Conservation (phyloP, 805 yeast species). For the Barnettozyma sucrosica region DNA sequence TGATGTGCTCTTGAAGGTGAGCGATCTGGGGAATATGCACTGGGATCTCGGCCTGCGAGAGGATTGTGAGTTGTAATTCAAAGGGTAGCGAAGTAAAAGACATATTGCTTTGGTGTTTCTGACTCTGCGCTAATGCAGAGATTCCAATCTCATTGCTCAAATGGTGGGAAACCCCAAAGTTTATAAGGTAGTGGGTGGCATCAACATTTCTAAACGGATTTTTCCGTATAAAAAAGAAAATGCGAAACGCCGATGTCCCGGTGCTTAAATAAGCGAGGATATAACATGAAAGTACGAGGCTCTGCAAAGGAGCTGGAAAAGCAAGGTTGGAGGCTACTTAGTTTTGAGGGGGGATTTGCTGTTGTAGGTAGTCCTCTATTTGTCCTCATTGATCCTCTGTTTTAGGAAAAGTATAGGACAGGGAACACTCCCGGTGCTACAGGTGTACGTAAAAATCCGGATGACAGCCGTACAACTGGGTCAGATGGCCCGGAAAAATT, state of each 20-base stretch:
- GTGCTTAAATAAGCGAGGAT: not conserved
- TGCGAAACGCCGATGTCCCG: not conserved
- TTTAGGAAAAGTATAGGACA: no score
- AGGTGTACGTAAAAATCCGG: not conserved
- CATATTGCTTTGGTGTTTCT: not conserved
- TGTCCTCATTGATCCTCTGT: not conserved
- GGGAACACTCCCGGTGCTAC: not conserved
- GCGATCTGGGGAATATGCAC: not conserved
- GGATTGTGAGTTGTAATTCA: constrained; percentile 12
- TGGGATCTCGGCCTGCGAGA: constrained; percentile 8
- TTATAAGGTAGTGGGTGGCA: not conserved
- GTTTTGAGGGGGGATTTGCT: no score
- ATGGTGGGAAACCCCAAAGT: not conserved
- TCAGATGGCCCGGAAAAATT: not conserved
- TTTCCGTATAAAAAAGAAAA: not conserved
- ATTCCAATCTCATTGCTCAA: not conserved
- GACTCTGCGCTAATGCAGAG: not conserved
- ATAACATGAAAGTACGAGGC: not conserved
- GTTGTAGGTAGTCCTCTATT: no score
- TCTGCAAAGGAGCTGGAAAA: not conserved
- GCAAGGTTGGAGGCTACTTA: no score
- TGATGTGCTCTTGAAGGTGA: constrained; percentile 3
- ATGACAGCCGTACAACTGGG: not conserved
- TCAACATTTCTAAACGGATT: not conserved
- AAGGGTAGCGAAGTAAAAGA: constrained; percentile 10